Evolutionary conservation across 2,329 filamentous ascomycete genomes (phyloP).

Genomic region (Ilyonectria destructans): DNA sequence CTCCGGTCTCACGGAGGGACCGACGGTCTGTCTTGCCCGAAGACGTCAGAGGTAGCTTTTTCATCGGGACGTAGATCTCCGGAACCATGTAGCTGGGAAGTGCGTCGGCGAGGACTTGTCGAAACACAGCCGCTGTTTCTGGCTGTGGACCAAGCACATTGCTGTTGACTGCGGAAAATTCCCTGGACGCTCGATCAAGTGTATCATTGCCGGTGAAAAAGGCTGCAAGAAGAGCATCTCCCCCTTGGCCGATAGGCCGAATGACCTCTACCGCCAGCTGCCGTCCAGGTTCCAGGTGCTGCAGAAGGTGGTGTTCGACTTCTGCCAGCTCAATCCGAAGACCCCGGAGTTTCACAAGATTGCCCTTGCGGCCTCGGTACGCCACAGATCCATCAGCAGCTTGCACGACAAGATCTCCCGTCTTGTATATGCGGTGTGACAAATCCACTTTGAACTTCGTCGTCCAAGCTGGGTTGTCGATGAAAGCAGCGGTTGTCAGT

Average conservation of each 20-base stretch:
- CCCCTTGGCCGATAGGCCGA: conserved; percentile 11
- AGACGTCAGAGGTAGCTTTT: conserved; percentile 14
- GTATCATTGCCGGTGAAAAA: conserved; percentile 14
- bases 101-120: conserved; percentile 11
- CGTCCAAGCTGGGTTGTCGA: conserved; percentile 7
- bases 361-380: conserved; percentile 15
- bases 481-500: conserved; percentile 13
- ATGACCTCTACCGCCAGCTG: conserved; percentile 10
- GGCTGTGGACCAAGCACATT: conserved; percentile 9
- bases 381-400: conserved; percentile 9
- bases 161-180: conserved; percentile 4
- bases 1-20: conserved; percentile 11
- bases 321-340: conserved; percentile 18
- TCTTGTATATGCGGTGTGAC: conserved; percentile 13
- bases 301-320: conserved; percentile 15
- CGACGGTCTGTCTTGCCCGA: conserved; percentile 13
- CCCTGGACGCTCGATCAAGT: conserved; percentile 5
- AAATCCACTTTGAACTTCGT: conserved; percentile 13
- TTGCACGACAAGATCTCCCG: conserved; percentile 18
- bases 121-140: conserved; percentile 9
- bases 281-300: conserved; percentile 12
- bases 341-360: conserved; percentile 14
- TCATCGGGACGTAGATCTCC: conserved; percentile 11
- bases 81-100: conserved; percentile 18
- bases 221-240: conserved; percentile 7